Conservation (phyloP, 306 rosid genomes). For the Clitoria ternatea region DNA sequence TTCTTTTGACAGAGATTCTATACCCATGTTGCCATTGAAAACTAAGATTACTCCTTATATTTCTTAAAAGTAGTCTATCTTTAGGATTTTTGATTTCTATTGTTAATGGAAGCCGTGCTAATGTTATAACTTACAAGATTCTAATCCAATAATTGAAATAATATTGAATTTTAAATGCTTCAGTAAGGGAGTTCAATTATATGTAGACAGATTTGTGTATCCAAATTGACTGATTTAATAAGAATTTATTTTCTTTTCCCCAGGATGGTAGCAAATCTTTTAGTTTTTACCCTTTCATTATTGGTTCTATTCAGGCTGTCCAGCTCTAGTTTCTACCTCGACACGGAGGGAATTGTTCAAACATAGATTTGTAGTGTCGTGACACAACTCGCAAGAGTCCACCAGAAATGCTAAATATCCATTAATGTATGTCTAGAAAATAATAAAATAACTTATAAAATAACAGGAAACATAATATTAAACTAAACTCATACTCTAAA, state of each 20-base stretch:
- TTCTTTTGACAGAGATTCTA: constrained; percentile 7
- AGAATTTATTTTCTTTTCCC: neutral
- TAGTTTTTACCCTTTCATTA: neutral
- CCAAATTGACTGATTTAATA: constrained; percentile 13
- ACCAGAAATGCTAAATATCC: no score
- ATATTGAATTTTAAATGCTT: constrained; percentile 16
- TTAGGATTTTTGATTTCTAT: neutral
- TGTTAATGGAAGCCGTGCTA: constrained; percentile 9
- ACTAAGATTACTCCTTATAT: neutral
- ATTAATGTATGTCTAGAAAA: no score
- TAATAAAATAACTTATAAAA: no score
- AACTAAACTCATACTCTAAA: no score
- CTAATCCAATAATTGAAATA: neutral
- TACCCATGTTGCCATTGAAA: constrained; percentile 4
- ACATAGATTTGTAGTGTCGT: no score
- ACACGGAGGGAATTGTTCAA: no score
- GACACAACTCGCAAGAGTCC: no score
- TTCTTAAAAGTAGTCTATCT: neutral
- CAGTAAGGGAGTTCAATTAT: neutral
- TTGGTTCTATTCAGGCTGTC: constrained; percentile 12
- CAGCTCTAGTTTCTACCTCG: no score
- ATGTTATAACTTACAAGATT: neutral
- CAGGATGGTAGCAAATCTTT: neutral
- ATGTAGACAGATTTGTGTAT: neutral
- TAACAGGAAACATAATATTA: no score